Percentiles rank a stretch among this genome's conserved stretches.
phyloP scores from a whole-genome alignment of 2,329 filamentous ascomycete genomes.

The Herpotrichia juniperi region DNA sequence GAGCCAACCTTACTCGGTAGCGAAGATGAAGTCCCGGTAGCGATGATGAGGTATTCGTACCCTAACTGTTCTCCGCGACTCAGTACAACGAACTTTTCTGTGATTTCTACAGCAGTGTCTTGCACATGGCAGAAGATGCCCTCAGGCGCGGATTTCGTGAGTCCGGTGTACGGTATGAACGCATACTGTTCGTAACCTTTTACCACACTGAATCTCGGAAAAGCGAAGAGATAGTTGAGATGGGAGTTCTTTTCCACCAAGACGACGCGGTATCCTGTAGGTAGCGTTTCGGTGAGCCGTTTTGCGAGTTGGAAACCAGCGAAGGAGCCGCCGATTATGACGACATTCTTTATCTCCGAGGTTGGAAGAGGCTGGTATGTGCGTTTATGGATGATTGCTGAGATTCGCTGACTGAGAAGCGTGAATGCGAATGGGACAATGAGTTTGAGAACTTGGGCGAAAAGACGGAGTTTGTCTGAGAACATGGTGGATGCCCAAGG shows the following conservation, averaged over 20 bases:
- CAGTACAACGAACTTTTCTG: slow-evolving; percentile 48
- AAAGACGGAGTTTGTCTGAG: slow-evolving; percentile 6
- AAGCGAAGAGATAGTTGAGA: slow-evolving; percentile 66
- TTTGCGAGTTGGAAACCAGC: slow-evolving; percentile 59
- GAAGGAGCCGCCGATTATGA: slow-evolving; percentile 65
- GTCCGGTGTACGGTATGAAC: slow-evolving; percentile 62
- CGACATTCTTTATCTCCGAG: slow-evolving; percentile 51
- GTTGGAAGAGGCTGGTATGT: slow-evolving; percentile 14
- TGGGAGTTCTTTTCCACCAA: slow-evolving; percentile 66
- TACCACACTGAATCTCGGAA: slow-evolving; percentile 65
- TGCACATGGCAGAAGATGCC: slow-evolving; percentile 50
- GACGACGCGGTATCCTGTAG: slow-evolving; percentile 59
- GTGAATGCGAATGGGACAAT: slow-evolving; percentile 8
- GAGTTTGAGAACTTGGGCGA: slow-evolving; percentile 35
- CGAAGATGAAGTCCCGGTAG: slow-evolving; percentile 58
- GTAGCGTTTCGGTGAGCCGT: slow-evolving; percentile 57
- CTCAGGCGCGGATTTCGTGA: slow-evolving; percentile 43
- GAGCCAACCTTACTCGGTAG: slow-evolving; percentile 58
- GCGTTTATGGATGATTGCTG: slow-evolving; percentile 9
- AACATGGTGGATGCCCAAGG: background rate
- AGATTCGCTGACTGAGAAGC: slow-evolving; percentile 9
- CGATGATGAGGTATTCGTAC: slow-evolving; percentile 64
- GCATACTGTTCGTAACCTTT: slow-evolving; percentile 63
- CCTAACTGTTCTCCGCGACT: slow-evolving; percentile 53
- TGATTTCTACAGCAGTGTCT: slow-evolving; percentile 51